These are phyloP conservation scores for Elongisporangium anandrum DNA, from an alignment of 352 stramenopile species.

Conservation along the genomic window DNA sequence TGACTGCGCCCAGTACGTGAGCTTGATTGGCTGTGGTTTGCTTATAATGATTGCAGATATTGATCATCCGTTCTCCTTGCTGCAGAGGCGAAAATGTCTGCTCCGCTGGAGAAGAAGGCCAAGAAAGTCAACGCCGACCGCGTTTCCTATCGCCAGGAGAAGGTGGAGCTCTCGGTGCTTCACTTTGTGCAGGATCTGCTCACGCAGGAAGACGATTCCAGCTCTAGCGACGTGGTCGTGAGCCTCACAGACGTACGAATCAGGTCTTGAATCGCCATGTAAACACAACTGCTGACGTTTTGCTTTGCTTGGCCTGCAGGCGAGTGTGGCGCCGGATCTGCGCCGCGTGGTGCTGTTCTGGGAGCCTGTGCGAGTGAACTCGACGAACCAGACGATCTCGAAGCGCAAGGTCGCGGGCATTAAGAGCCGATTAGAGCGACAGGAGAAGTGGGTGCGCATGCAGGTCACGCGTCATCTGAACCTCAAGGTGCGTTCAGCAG, in stretches of 20 bases:
- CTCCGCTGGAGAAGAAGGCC: constrained; percentile 66
- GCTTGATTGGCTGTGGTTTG: neutral
- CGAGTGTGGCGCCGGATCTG: constrained; percentile 64
- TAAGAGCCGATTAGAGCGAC: constrained; percentile 50
- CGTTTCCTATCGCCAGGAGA: constrained; percentile 70
- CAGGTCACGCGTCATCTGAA: constrained; percentile 74
- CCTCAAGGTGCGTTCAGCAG: constrained; percentile 47
- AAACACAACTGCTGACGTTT: neutral
- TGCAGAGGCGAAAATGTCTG: constrained; percentile 63
- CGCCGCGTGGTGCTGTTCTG: constrained; percentile 65
- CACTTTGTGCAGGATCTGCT: constrained; percentile 71
- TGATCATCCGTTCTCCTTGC: no score
- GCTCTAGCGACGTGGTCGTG: constrained; percentile 53
- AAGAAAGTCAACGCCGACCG: constrained; percentile 60
- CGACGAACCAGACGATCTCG: constrained; percentile 62
- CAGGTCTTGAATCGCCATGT: neutral
- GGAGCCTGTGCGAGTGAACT: constrained; percentile 65
- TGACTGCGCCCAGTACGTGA: constrained; percentile 38
- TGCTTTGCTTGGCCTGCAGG: constrained; percentile 21
- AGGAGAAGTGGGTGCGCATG: constrained; percentile 65
- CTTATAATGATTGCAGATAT: no score
- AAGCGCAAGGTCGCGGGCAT: constrained; percentile 73
- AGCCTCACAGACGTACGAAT: constrained; percentile 61
- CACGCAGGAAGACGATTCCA: constrained; percentile 55
- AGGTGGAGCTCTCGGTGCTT: constrained; percentile 55